These are phyloP conservation scores for Camptophora hylomeconis DNA, from an alignment of 2,329 filamentous ascomycete species.

Conservation along the genomic window DNA sequence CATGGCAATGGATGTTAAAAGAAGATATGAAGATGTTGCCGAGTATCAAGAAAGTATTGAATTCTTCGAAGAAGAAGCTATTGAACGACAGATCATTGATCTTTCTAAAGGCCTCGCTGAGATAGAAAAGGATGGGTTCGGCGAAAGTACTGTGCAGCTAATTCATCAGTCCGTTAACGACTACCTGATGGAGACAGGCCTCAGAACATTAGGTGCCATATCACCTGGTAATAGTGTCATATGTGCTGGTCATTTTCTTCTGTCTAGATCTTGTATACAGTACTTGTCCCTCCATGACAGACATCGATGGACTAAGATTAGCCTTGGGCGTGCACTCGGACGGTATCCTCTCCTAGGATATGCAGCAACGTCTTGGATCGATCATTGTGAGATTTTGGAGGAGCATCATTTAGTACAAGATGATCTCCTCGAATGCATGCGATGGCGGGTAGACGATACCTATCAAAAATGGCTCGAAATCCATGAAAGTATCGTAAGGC, in stretches of 20 bases:
- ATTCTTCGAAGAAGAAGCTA: not conserved
- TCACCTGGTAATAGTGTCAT: not conserved
- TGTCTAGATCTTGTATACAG: constrained; percentile 3
- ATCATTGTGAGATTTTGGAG: not conserved
- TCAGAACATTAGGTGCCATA: not conserved
- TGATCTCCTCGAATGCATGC: not conserved
- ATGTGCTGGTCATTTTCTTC: not conserved
- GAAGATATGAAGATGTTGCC: not conserved
- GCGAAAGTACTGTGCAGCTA: constrained; percentile 8
- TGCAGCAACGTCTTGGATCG: not conserved
- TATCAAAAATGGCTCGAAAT: not conserved
- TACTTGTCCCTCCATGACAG: constrained; percentile 11
- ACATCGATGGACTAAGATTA: constrained; percentile 21
- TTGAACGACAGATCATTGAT: constrained; percentile 1
- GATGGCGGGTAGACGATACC: not conserved
- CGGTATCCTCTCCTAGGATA: not conserved
- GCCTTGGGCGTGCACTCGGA: too few species aligned
- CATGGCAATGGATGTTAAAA: constrained; percentile 7
- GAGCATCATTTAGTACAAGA: not conserved
- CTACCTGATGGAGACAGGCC: constrained; percentile 1
- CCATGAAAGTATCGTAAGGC: too few species aligned
- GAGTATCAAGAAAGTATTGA: constrained; percentile 1
- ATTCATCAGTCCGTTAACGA: constrained; percentile 15
- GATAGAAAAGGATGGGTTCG: not conserved
- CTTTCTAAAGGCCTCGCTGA: constrained; percentile 3